Evolutionary conservation across 2,329 filamentous ascomycete genomes (phyloP).

Genomic region (Stenocarpella maydis): DNA sequence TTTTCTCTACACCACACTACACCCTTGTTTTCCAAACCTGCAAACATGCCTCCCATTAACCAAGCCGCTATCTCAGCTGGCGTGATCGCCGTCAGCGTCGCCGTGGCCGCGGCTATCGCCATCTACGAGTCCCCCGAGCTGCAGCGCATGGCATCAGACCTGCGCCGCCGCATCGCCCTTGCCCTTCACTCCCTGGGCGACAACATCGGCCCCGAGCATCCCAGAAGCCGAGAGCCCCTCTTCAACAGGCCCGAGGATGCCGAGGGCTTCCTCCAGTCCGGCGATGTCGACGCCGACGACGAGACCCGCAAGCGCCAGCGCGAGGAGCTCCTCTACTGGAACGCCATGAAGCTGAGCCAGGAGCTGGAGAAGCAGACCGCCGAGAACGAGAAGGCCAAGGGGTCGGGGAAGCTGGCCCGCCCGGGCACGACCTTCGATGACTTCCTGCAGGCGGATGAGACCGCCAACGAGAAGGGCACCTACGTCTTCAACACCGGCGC

Average conservation of each 20-base stretch:
- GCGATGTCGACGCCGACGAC: constrained; percentile 67
- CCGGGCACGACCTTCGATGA: constrained; percentile 63
- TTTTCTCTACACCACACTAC: not conserved
- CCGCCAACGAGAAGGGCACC: constrained; percentile 59
- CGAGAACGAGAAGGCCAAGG: constrained; percentile 38
- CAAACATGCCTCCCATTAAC: constrained; percentile 63
- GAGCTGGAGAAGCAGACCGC: constrained; percentile 42
- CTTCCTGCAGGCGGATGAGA: constrained; percentile 60
- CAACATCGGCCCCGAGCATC: constrained; percentile 55
- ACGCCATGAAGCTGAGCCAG: constrained; percentile 43
- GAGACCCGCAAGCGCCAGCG: constrained; percentile 67
- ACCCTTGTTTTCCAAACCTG: not conserved
- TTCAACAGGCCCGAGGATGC: constrained; percentile 74
- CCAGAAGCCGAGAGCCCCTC: constrained; percentile 56
- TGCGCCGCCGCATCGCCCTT: constrained; percentile 68
- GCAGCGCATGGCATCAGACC: constrained; percentile 67
- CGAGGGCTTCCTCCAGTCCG: constrained; percentile 66
- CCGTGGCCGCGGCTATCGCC: constrained; percentile 65
- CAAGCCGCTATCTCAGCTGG: constrained; percentile 64
- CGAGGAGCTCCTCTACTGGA: constrained; percentile 73
- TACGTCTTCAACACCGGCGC: constrained; percentile 67
- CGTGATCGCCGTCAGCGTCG: constrained; percentile 65
- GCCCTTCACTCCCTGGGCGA: constrained; percentile 68
- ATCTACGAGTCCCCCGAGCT: constrained; percentile 72
- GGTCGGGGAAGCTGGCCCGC: not conserved